Evolutionary conservation across 352 stramenopile species (phyloP).

Genomic region (Globisporangium yorkense): DNA sequence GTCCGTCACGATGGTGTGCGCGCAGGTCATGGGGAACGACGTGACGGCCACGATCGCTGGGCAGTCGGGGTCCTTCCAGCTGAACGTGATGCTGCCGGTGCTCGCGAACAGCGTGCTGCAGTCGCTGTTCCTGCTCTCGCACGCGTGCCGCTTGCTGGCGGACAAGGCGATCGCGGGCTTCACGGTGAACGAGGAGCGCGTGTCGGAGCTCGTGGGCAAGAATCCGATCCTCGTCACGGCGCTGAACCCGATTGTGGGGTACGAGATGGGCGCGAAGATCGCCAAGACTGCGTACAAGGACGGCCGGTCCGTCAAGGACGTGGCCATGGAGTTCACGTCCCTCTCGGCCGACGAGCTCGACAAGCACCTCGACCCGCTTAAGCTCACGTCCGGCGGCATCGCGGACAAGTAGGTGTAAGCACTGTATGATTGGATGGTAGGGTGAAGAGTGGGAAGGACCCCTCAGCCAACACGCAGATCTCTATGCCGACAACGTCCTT

Average conservation of each 20-base stretch:
- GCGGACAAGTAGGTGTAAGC: slow-evolving; percentile 20
- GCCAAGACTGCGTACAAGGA: slow-evolving; percentile 59
- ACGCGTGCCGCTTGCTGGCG: slow-evolving; percentile 32
- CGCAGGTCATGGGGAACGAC: slow-evolving; percentile 55
- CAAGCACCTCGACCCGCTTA: slow-evolving; percentile 39
- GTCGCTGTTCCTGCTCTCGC: slow-evolving; percentile 33
- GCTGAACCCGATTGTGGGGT: slow-evolving; percentile 51
- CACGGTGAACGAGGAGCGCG: slow-evolving; percentile 30
- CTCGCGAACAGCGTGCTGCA: slow-evolving; percentile 44
- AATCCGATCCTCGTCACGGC: slow-evolving; percentile 57
- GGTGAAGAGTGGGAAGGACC: not conserved
- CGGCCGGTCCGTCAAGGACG: slow-evolving; percentile 41
- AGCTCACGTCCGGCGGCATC: slow-evolving; percentile 41
- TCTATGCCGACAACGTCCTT: no score
- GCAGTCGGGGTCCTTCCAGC: slow-evolving; percentile 44
- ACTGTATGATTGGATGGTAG: no score
- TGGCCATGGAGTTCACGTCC: slow-evolving; percentile 32
- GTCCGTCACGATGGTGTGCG: slow-evolving; percentile 48
- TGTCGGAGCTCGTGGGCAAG: slow-evolving; percentile 41
- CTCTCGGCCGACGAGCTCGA: slow-evolving; percentile 45
- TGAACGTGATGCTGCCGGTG: slow-evolving; percentile 60
- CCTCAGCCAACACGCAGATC: not conserved
- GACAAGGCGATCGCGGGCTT: slow-evolving; percentile 44
- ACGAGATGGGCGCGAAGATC: slow-evolving; percentile 50
- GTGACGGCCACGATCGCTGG: slow-evolving; percentile 43